Conservation (phyloP, 2,329 filamentous ascomycete species). For the Aspergillus spinulosporus region DNA sequence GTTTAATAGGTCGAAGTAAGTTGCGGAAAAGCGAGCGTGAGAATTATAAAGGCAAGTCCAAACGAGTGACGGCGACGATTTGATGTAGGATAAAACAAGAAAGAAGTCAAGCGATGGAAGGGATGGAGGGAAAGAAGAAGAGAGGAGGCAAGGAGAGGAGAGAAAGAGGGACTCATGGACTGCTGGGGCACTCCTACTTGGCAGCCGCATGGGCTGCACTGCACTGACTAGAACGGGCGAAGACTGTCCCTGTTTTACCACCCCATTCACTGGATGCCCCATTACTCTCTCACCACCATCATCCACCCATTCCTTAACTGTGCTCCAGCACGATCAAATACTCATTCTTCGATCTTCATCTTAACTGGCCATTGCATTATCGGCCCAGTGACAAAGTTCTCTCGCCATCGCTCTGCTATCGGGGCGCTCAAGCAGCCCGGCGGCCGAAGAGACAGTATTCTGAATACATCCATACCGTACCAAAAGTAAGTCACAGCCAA, state of each 20-base stretch:
- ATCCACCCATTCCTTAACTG: too few relatives aligned
- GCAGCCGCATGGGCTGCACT: not conserved
- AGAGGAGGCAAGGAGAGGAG: conserved; percentile 2
- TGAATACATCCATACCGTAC: conserved; percentile 1
- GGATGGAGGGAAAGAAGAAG: conserved; percentile 9
- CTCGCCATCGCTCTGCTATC: too few relatives aligned
- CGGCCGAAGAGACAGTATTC: not conserved
- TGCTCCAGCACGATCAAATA: too few relatives aligned
- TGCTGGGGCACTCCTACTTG: not conserved
- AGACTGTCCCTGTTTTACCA: too few relatives aligned
- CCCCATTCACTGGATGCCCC: too few relatives aligned
- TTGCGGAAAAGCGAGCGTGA: conserved; percentile 13
- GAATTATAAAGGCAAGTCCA: conserved; percentile 14
- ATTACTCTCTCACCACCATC: too few relatives aligned
- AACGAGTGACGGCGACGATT: conserved; percentile 22
- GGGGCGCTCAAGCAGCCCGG: not conserved
- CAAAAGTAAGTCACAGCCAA: not conserved
- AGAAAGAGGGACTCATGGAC: conserved; percentile 8
- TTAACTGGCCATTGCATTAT: too few relatives aligned
- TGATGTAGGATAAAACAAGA: conserved; percentile 14
- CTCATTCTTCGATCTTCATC: too few relatives aligned
- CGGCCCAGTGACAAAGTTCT: too few relatives aligned
- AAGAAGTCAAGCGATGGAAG: conserved; percentile 16
- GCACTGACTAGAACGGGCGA: too few relatives aligned
- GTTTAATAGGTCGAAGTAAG: conserved; percentile 3